These are phyloP conservation scores for Clitopilus passeckerianus DNA, from an alignment of 768 basidiomycete genomes.

Conservation along the genomic window DNA sequence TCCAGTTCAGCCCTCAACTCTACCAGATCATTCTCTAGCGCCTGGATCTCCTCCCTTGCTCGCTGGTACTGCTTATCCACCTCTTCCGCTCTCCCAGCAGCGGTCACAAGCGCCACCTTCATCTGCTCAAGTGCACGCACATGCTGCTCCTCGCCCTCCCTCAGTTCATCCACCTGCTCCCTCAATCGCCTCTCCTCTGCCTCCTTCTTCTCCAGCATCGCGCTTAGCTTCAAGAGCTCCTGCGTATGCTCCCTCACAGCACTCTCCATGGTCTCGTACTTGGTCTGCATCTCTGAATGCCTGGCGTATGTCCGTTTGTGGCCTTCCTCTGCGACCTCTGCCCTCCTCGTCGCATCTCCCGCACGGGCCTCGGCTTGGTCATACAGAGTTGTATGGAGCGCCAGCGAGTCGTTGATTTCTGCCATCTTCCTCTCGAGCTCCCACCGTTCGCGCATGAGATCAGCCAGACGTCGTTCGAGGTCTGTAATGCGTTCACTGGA, in stretches of 20 bases:
- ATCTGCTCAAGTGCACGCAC: conserved; percentile 85
- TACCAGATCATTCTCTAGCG: conserved; percentile 72
- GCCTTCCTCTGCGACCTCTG: conserved; percentile 66
- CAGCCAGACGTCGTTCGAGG: conserved; percentile 67
- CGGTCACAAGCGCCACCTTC: conserved; percentile 67
- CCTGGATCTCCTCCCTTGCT: conserved; percentile 61
- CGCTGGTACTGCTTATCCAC: conserved; percentile 70
- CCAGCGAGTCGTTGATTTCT: conserved; percentile 70
- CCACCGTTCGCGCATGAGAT: conserved; percentile 57
- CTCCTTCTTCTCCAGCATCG: conserved; percentile 70
- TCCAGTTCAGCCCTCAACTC: conserved; percentile 83
- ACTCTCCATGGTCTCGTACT: conserved; percentile 52
- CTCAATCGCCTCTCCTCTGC: conserved; percentile 67
- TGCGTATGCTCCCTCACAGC: conserved; percentile 75
- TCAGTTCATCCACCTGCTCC: conserved; percentile 68
- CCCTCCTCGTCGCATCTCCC: conserved; percentile 67
- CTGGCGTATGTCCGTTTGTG: conserved; percentile 61
- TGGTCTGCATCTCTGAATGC: conserved; percentile 67
- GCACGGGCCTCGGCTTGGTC: conserved; percentile 80
- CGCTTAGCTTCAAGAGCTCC: conserved; percentile 66
- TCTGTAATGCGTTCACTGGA: conserved; percentile 76
- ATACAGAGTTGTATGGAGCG: conserved; percentile 69
- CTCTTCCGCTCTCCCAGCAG: conserved; percentile 75
- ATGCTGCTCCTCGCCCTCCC: conserved; percentile 73
- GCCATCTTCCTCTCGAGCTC: conserved; percentile 65